Evolutionary conservation across 495 filamentous ascomycete genomes (phyloP), one percentile per base, ranked within the genome.

Genomic region (Penicillium roqueforti): DNA sequence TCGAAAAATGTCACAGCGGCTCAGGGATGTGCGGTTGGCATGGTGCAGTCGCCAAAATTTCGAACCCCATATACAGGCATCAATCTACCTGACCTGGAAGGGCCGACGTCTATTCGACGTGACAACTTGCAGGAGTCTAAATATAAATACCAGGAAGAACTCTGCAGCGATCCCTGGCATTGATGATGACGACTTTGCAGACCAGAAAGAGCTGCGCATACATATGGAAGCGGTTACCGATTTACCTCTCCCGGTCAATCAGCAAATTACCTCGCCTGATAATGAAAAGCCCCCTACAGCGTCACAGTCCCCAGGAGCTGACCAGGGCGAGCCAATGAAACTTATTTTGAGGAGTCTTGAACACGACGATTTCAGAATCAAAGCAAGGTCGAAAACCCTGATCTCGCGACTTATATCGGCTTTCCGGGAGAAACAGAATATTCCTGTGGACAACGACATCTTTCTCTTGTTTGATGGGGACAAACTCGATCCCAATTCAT

Each of bases 401-500:
- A 72, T 89, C 18, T 74, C 68, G 1, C 76, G 78, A 41, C 68
- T 89, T 19, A 69, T 83, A 1, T 61, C 65, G 40, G 78, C 76
- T 1, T 87, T 81, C 59, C 73, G 79, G 45, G 55, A 67, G 13
- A 65, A 68, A n/a, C 69, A 73, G 26, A 57, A 70, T 8, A 63
- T 87, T 14, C 47, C 62, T 1, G 57, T 68, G 3, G 77, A 78
- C 4, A 76, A 77, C 43, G 65, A 75, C 1, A 70, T 96, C 14
- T 77, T 77, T 11, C 72, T 96, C 1, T 70, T 78, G 46, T 93
- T 92, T 68, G 92, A 97, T 57, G 92, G 92, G 16, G 91, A 95
- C 41, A 70, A 73, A 40, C 68, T 96, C 20, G 79, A 83, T 1
- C 78, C 84, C 0, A 73, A 81, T 4, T 76, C 79, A 25, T 77